A percentile compares a stretch with the other conserved stretches of the same genome.
phyloP scores from a whole-genome alignment of 441 rosid species.

The Aquilaria agallochum region DNA sequence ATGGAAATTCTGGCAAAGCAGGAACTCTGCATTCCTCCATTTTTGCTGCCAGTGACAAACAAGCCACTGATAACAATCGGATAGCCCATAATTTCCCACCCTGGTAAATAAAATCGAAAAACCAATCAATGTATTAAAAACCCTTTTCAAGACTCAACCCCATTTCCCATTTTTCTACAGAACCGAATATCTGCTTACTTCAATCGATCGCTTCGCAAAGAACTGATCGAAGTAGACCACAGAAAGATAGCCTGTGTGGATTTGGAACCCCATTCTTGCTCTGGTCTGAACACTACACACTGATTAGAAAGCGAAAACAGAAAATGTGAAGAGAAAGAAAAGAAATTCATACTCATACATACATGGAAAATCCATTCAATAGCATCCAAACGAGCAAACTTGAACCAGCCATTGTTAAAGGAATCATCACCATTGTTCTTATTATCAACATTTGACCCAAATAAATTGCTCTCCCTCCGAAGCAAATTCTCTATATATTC shows the following conservation, averaged over 20 bases:
- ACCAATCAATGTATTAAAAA: neutral
- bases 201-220: conserved; percentile 53
- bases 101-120: conserved; percentile 26
- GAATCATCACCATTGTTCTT: conserved; percentile 14
- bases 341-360: conserved; percentile 10
- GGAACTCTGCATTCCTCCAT: conserved; percentile 81
- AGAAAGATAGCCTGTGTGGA: conserved; percentile 71
- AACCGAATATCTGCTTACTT: conserved; percentile 38
- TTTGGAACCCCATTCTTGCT: conserved; percentile 53
- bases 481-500: conserved; percentile 43
- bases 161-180: neutral
- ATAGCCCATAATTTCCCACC: conserved; percentile 74
- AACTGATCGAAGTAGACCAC: conserved; percentile 71
- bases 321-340: neutral
- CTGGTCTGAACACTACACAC: conserved; percentile 39
- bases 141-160: neutral
- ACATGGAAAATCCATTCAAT: conserved; percentile 84
- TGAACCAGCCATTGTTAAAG: conserved; percentile 24
- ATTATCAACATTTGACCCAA: conserved; percentile 8
- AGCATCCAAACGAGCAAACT: conserved; percentile 57
- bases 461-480: conserved; percentile 33
- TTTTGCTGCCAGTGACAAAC: conserved; percentile 81
- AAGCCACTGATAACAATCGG: conserved; percentile 65
- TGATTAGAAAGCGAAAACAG: neutral
- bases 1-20: conserved; percentile 45